Percentiles rank a stretch among this genome's conserved stretches.
phyloP scores from a whole-genome alignment of 352 stramenopile species.

The Pythium insidiosum region DNA sequence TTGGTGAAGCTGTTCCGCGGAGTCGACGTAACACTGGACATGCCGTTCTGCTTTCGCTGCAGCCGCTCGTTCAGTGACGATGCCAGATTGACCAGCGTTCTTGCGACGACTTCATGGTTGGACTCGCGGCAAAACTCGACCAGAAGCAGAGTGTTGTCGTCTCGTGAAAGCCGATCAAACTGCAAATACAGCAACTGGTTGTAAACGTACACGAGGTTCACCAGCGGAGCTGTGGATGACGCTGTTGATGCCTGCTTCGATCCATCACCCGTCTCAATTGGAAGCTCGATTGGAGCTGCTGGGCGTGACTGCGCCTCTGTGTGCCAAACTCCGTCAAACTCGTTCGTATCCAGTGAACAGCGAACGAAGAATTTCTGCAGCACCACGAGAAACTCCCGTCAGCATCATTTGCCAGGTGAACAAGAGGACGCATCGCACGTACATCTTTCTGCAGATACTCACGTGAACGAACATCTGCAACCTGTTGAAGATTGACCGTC shows the following conservation, averaged over 20 bases:
- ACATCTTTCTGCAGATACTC: slow-evolving; percentile 51
- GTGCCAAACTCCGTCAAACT: slow-evolving; percentile 79
- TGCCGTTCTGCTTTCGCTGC: too few relatives aligned
- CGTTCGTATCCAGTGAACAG: slow-evolving; percentile 78
- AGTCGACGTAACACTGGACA: too few relatives aligned
- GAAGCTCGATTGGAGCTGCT: slow-evolving; percentile 28
- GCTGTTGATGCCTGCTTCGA: not conserved
- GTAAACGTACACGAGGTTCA: slow-evolving; percentile 55
- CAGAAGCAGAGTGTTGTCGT: slow-evolving; percentile 81
- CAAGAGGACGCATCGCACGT: slow-evolving; percentile 3
- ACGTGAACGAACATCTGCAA: slow-evolving; percentile 51
- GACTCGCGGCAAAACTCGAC: slow-evolving; percentile 71
- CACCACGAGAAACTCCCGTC: not conserved
- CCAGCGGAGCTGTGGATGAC: not conserved
- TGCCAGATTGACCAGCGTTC: slow-evolving; percentile 76
- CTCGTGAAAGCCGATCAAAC: slow-evolving; percentile 72
- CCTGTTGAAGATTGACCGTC: slow-evolving; percentile 48
- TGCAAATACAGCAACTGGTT: slow-evolving; percentile 78
- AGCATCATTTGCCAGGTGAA: too few relatives aligned
- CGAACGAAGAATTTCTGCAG: slow-evolving; percentile 70
- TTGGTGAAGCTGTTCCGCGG: slow-evolving; percentile 6
- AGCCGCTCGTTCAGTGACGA: slow-evolving; percentile 57
- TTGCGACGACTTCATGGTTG: slow-evolving; percentile 71
- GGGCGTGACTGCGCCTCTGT: slow-evolving; percentile 69
- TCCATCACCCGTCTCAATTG: slow-evolving; percentile 5